Base-by-base conservation (phyloP, 2,329 filamentous ascomycete genomes). In the Capronia americana region DNA sequence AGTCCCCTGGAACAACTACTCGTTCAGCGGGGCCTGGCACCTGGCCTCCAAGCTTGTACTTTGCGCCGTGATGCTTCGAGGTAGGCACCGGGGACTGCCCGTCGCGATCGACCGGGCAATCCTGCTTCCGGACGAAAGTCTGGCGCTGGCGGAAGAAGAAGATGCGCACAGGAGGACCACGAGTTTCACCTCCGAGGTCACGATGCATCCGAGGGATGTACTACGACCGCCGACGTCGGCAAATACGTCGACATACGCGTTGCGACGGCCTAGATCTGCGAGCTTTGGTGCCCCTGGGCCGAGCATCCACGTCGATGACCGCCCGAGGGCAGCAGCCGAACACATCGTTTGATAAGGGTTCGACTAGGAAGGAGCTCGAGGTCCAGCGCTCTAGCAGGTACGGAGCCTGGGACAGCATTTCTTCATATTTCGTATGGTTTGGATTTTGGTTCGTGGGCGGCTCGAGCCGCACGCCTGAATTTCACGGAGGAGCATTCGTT, bases 41-140 rank as follows among this genome's bases (percentile, higher is more conserved):
- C 78, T 74, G 4, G 73, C 84, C 58, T 84, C 82, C 70, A 87
- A 87, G 74, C 72, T 87, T 53, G 80, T 87, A 1, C 74, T 87
- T 23, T 85, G 83, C 68, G 80, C 80, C 2, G 82, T 86, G 59
- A 87, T 87, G 85, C 74, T 87, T 28, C 75, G 85, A 63, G 85
- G 85, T 1, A 73, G 85, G 44, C 85, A 87, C 76, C 76, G 85
- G 51, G 84, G 83, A 12, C 72, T 87, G 68, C 85, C 85, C 0
- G 83, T 85, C 38, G 81, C 82, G 55, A 82, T 87, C 68, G 85
- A 87, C 73, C 75, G 79, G 32, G 79, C 79, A 3, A 70, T 80
- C 32, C 77, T 80, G 74, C 65, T 81, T 50, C 79, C 79, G 0
- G 76, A 71, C 67, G 78, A 80, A 68, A 75, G 73, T 17, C 73